Evolutionary conservation across 305 asterid genomes (phyloP), one percentile per base, ranked within the genome.

Genomic region (Striga hermonthica): DNA sequence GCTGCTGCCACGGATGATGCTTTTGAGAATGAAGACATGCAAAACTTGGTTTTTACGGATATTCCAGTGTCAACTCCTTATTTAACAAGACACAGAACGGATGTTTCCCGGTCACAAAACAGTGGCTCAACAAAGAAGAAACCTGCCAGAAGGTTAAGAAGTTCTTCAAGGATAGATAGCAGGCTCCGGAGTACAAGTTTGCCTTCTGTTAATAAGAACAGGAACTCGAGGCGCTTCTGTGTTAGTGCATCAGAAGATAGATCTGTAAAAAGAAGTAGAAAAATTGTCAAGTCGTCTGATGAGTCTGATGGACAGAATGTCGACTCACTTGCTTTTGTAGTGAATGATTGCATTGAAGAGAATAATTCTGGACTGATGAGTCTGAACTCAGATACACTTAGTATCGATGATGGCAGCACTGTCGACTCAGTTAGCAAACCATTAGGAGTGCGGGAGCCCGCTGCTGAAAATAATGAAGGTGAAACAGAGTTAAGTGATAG

Each of bases 351-450:
- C 35, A 60, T 71, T 47, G 89, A 78, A 66, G 91, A 81, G 65
- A 80, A 79, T 74, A 83, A 78, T 72, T 83, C 93, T 35, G 95
- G 77, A 69, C 70, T 82, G 70, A 76, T 76, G 67, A 83, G 91
- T 9, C 83, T 72, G 2, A 89, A 80, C 69, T 90, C 96, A 47
- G 96, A 85, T 62, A 68, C 85, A 39, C 76, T 60, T 64, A 81
- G 95, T 75, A 67, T 78, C 48, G 83, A 86, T 62, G 84, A 79
- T 39, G 84, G 86, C 72, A 79, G 80, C 76, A 74, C 84, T 64
- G 83, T 80, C 22, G 89, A 86, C 60, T 84, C 87, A 8, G 79
- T 75, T 64, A 80, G 83, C 72, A 84, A 79, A 66, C 57, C 62
- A 31, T 22, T 22, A 52, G 4, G n/a, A 41, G 44, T 74, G 54